Evolutionary conservation across 2,329 filamentous ascomycete species (phyloP).

Genomic region (Talaromyces verruculosus): DNA sequence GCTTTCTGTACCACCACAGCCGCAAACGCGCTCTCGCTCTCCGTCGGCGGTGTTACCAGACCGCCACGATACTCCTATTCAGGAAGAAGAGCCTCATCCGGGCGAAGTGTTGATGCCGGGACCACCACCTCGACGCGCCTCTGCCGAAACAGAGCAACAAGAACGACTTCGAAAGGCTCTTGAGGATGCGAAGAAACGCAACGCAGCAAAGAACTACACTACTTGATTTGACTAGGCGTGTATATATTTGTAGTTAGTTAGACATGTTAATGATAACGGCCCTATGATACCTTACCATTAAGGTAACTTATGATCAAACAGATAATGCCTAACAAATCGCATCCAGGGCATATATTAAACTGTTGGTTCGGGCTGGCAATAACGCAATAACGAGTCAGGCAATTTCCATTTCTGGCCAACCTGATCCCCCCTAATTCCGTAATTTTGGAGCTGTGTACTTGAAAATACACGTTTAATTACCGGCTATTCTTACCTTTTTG

Average conservation of each 20-base stretch:
- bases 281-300: conserved; percentile 1
- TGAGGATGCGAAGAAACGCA: conserved; percentile 56
- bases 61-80: not conserved
- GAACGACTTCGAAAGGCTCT: conserved; percentile 51
- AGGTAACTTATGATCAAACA: not conserved
- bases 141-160: conserved; percentile 45
- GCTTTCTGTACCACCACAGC: conserved; percentile 2
- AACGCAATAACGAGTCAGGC: conserved; percentile 3
- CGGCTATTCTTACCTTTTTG: not conserved
- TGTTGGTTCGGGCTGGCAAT: not conserved
- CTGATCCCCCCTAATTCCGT: not conserved
- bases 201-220: conserved; percentile 40
- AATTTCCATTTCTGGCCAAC: not conserved
- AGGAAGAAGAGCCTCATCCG: conserved; percentile 16
- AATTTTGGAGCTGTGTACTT: not conserved
- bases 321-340: not conserved
- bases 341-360: not conserved
- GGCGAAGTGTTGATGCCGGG: conserved; percentile 24
- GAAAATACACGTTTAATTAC: not conserved
- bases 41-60: not conserved
- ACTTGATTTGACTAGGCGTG: conserved; percentile 13
- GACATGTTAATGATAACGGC: conserved; percentile 5
- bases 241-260: not conserved
- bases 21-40: conserved; percentile 9
- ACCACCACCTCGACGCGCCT: conserved; percentile 27